These are phyloP conservation scores for Microcos paniculata DNA, from an alignment of 345 rosid species.

Conservation along the genomic window DNA sequence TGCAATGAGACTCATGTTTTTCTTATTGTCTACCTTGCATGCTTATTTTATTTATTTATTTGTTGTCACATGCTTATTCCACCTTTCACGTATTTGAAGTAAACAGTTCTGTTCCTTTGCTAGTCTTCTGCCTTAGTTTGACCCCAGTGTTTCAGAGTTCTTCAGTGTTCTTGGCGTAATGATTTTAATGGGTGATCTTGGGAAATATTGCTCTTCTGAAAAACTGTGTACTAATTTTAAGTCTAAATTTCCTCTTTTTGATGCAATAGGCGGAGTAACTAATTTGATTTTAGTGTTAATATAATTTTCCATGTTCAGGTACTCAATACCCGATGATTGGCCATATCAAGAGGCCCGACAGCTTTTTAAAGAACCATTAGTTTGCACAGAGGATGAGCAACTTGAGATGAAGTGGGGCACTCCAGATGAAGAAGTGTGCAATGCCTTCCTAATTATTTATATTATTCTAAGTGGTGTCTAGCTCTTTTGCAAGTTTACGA, in stretches of 20 bases:
- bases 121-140: too few relatives aligned
- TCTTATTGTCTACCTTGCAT: too few relatives aligned
- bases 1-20: too few relatives aligned
- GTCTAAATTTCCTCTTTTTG: too few relatives aligned
- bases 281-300: background rate
- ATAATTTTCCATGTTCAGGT: constrained; percentile 36
- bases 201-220: background rate
- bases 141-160: too few relatives aligned
- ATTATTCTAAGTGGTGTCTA: background rate
- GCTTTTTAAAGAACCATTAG: constrained; percentile 83
- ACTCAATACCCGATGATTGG: constrained; percentile 84
- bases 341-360: constrained; percentile 79
- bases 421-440: constrained; percentile 84
- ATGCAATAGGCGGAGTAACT: background rate
- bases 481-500: background rate
- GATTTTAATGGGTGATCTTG: background rate
- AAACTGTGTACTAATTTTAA: background rate
- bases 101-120: too few relatives aligned
- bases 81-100: too few relatives aligned
- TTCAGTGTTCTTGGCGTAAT: too few relatives aligned
- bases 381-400: constrained; percentile 56
- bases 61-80: too few relatives aligned
- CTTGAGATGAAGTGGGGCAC: constrained; percentile 77
- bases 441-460: constrained; percentile 12
- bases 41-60: too few relatives aligned